Percentiles rank a stretch among this genome's conserved stretches.
Conservation (phyloP, 257 asterid genomes). For the Fraxinus pennsylvanica region DNA sequence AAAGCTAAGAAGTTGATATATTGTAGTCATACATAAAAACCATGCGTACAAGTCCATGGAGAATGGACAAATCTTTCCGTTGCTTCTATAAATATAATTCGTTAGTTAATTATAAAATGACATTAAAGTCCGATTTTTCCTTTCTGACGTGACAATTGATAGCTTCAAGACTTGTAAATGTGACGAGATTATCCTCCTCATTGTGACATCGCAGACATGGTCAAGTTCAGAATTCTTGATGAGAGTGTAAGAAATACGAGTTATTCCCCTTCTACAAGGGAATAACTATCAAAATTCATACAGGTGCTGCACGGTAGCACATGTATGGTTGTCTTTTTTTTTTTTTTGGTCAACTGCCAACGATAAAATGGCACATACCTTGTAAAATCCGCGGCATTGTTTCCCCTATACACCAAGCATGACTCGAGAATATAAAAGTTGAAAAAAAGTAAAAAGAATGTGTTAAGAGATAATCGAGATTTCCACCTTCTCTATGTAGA, state of each 20-base stretch:
- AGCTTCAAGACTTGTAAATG: not conserved
- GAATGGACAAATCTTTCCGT: not conserved
- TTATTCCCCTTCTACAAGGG: too few species aligned
- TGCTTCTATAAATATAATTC: not conserved
- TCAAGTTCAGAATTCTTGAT: too few species aligned
- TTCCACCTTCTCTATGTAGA: not conserved
- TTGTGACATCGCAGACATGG: not conserved
- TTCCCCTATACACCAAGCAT: too few species aligned
- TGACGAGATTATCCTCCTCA: not conserved
- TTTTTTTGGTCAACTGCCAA: too few species aligned
- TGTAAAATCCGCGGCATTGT: too few species aligned
- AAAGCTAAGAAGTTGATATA: not conserved
- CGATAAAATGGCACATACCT: too few species aligned
- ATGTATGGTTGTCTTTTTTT: too few species aligned
- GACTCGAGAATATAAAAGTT: too few species aligned
- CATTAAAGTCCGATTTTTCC: not conserved
- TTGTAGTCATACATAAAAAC: not conserved
- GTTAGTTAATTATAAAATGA: not conserved
- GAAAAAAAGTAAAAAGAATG: too few species aligned
- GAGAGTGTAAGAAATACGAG: too few species aligned
- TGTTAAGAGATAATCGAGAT: not conserved
- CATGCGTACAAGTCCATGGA: not conserved
- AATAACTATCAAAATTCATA: too few species aligned
- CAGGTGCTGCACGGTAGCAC: too few species aligned
- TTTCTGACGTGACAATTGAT: not conserved